Evolutionary conservation across 441 rosid species (phyloP).

Genomic region (Euphorbia schlechtendalii): DNA sequence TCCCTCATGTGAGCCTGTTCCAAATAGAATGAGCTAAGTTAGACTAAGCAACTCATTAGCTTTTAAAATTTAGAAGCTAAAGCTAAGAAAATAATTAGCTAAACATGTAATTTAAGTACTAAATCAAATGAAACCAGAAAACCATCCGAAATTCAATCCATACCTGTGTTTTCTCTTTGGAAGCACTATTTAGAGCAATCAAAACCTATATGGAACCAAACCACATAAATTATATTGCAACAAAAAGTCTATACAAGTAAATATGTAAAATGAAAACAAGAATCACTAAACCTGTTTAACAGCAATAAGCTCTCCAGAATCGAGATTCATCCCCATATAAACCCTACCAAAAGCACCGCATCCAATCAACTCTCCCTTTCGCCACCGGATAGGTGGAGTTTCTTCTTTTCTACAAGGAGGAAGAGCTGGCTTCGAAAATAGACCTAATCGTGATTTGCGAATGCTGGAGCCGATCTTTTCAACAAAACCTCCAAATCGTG

Average conservation of each 20-base stretch:
- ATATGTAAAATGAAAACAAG: not conserved
- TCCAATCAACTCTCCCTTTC: conserved; percentile 94
- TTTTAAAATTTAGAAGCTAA: not conserved
- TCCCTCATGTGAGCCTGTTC: conserved; percentile 81
- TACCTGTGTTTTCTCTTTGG: conserved; percentile 95
- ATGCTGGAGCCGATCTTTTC: conserved; percentile 80
- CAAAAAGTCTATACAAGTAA: not conserved
- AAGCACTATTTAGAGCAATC: conserved; percentile 73
- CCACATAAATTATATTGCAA: too few species aligned
- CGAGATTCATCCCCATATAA: conserved; percentile 99
- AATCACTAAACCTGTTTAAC: conserved; percentile 65
- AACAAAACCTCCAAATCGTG: conserved; percentile 58
- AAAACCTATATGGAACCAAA: conserved; percentile 46
- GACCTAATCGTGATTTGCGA: conserved; percentile 73
- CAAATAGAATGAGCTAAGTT: conserved; percentile 7
- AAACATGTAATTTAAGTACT: too few species aligned
- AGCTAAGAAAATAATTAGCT: not conserved
- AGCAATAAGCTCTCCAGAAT: conserved; percentile 97
- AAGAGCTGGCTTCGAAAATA: conserved; percentile 45
- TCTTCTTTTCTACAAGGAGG: conserved; percentile 36
- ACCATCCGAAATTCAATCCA: conserved; percentile 3
- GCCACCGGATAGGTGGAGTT: conserved; percentile 74
- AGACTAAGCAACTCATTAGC: conserved; percentile 4
- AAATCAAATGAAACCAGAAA: not conserved
- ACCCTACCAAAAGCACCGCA: conserved; percentile 95